Base-by-base conservation (phyloP, 169 alveolate genomes). In the Theileria parva region DNA sequence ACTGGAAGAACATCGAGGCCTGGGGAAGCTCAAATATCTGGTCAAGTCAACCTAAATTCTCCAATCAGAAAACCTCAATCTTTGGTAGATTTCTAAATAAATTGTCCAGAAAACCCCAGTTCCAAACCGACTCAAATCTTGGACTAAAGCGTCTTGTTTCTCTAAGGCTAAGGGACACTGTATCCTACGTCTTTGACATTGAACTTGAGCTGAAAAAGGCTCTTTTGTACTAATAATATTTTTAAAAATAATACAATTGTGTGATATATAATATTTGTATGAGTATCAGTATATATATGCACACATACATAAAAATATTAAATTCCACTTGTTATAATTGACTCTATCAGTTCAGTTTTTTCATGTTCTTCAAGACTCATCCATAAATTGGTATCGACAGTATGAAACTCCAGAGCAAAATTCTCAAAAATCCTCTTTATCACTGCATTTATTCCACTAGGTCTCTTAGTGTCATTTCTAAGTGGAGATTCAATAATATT, bases 101-200 rank as follows among this genome's bases (percentile, higher is more conserved):
- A 21, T 32, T 69, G 2, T 34, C 34, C 34, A 4, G 28, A 37
- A 69, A 13, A 37, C 19, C 0, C 21, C n/a, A n/a, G 19, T n/a
- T 21, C 48, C 50, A 34, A 27, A 66, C 85, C 55, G 81, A 75
- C 32, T 85, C 86, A 44, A 44, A 59, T 25, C 85, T 77, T 11
- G 61, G 84, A 63, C 74, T 85, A 1, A 85, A 85, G 75, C 81
- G 91, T 21, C 28, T 59, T 63, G 85, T 85, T 19, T 61, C 70
- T n/a, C 75, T 85, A n/a, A 68, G 91, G 11, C 11, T 85, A 39
- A 21, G 91, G 67, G 91, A 85, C 80, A 57, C 77, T 48, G 79
- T 51, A 21, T 85, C 86, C 12, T 77, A 30, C 66, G 30, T 85
- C 39, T 67, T 73, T 44, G 87, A 78, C 72, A 44, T 85, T 21